Evolutionary conservation across 1,284 basidiomycete genomes (phyloP).

Genomic region (Pisolithus thermaeus): DNA sequence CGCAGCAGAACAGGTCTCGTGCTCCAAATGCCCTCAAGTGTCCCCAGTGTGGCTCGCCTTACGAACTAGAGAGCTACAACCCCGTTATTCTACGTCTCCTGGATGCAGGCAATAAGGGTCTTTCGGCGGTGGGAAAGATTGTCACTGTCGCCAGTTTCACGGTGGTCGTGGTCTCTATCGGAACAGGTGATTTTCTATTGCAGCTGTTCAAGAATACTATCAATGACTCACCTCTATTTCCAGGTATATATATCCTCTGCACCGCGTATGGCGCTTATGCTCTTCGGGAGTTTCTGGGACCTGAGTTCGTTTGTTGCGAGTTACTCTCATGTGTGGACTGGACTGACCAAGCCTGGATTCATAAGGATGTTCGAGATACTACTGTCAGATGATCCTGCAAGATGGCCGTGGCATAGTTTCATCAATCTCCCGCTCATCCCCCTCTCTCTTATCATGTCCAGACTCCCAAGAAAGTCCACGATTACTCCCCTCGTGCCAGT

Average conservation of each 20-base stretch:
- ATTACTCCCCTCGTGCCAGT: conserved; percentile 48
- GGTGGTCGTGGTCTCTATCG: conserved; percentile 37
- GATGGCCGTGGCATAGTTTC: conserved; percentile 68
- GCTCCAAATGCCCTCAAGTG: conserved; percentile 65
- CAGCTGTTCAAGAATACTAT: background rate
- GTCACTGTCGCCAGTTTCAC: conserved; percentile 44
- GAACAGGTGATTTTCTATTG: conserved; percentile 31
- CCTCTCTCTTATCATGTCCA: conserved; percentile 49
- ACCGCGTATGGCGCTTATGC: conserved; percentile 71
- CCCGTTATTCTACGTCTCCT: conserved; percentile 47
- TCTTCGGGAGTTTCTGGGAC: conserved; percentile 60
- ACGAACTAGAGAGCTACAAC: conserved; percentile 61
- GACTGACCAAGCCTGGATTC: background rate
- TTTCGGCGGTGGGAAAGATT: conserved; percentile 46
- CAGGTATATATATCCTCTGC: conserved; percentile 57
- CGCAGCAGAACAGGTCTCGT: conserved; percentile 48
- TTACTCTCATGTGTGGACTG: background rate
- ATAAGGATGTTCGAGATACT: conserved; percentile 53
- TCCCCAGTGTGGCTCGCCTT: conserved; percentile 65
- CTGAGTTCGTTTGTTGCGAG: conserved; percentile 42
- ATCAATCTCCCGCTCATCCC: conserved; percentile 65
- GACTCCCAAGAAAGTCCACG: conserved; percentile 44
- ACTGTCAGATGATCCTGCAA: conserved; percentile 55
- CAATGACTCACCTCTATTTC: background rate
- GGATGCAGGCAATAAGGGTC: conserved; percentile 39